phyloP scores from a whole-genome alignment of 2,329 filamentous ascomycete species.

The Cylindrodendrum hubeiense region DNA sequence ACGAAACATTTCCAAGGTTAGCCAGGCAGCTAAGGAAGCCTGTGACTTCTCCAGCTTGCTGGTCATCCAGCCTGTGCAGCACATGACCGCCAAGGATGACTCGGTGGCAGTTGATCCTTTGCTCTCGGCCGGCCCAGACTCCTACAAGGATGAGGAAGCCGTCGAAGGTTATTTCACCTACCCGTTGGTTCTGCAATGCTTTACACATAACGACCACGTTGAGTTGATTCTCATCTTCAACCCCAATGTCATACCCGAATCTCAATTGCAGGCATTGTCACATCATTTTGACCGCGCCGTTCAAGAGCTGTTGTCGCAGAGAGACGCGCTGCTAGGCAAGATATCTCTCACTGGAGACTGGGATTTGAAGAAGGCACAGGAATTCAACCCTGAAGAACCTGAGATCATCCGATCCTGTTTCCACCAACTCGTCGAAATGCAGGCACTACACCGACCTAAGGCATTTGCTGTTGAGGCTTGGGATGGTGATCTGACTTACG shows the following conservation, averaged over 20 bases:
- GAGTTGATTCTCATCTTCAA: conserved; percentile 35
- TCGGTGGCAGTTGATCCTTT: neutral
- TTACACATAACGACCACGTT: neutral
- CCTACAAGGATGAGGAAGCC: conserved; percentile 9
- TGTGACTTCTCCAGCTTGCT: conserved; percentile 13
- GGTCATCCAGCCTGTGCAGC: conserved; percentile 25
- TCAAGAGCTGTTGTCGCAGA: neutral
- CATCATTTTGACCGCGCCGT: conserved; percentile 7
- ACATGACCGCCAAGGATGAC: neutral
- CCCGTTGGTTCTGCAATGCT: conserved; percentile 30
- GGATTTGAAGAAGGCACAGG: neutral
- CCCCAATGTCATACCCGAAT: conserved; percentile 16
- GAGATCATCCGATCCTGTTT: conserved; percentile 9
- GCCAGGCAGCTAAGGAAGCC: conserved; percentile 3
- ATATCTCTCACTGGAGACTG: conserved; percentile 2
- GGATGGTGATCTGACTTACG: conserved; percentile 32
- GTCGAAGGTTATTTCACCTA: conserved; percentile 39
- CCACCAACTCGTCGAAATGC: conserved; percentile 16
- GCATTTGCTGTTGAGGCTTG: conserved; percentile 29
- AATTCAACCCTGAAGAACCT: neutral
- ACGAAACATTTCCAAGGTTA: conserved; percentile 33
- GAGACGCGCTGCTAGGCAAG: neutral
- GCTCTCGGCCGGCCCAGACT: neutral
- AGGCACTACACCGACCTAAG: neutral
- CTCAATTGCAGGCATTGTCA: accelerated